Conservation (phyloP, 2,329 filamentous ascomycete species). For the Neofusicoccum sp. region DNA sequence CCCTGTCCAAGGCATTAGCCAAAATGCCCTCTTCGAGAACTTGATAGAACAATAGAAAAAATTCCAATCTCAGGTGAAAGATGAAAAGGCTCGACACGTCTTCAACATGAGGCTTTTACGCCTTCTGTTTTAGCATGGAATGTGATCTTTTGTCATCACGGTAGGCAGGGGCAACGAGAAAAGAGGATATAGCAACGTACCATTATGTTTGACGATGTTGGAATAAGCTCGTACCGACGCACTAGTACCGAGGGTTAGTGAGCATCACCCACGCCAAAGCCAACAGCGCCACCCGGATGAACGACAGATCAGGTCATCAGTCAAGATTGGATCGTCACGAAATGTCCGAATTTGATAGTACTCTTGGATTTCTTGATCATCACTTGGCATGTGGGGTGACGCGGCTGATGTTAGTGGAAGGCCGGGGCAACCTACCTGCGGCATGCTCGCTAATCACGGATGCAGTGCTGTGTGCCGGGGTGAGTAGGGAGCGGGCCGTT, state of each 20-base stretch:
- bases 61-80: slow-evolving; percentile 26
- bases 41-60: slow-evolving; percentile 10
- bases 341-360: slow-evolving; percentile 25
- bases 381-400: slow-evolving; percentile 9
- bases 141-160: slow-evolving; percentile 31
- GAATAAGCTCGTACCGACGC: slow-evolving; percentile 4
- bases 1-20: slow-evolving; percentile 9
- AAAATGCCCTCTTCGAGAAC: not conserved
- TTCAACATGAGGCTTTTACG: slow-evolving; percentile 24
- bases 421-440: slow-evolving; percentile 8
- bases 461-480: slow-evolving; percentile 6
- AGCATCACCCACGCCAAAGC: not conserved
- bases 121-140: slow-evolving; percentile 35
- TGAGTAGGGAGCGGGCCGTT: slow-evolving; percentile 5
- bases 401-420: slow-evolving; percentile 10
- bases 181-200: slow-evolving; percentile 3
- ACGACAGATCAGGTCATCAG: slow-evolving; percentile 10
- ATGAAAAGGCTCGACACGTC: slow-evolving; percentile 28
- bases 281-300: not conserved
- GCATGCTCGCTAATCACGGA: not conserved
- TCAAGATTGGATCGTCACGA: slow-evolving; percentile 14
- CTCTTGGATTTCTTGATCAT: slow-evolving; percentile 23
- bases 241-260: not conserved
- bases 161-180: not conserved
- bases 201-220: not conserved